Base-by-base conservation (phyloP, 2,329 filamentous ascomycete genomes). In the Fusarium sp. region DNA sequence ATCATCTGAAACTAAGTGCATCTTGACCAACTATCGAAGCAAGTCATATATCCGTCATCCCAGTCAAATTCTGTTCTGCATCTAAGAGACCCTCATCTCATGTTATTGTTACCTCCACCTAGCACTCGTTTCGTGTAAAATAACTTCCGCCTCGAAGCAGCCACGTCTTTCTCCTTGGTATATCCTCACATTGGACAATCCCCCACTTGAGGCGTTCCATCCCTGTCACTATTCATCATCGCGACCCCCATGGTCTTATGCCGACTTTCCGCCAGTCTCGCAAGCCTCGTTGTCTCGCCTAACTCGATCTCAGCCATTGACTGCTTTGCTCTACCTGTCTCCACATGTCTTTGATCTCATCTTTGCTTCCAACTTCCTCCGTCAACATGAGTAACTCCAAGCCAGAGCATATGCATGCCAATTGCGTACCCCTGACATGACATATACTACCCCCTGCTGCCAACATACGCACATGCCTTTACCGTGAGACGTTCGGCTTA, bases 171-270 rank as follows among this genome's bases (percentile, higher is more conserved):
- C 28, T 21, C 18, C 11, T 23, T 64, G 59, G 50, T 64, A 57
- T 43, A 38, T 31, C 11, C 29, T 58, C 28, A 43, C 59, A 64
- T 43, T 64, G 61, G 61, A 46, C 33, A 21, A 46, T 23, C 50
- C 39, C 56, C 53, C 42, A 59, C 42, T 42, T 42, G 31, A 68
- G 56, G 65, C 57, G 46, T 38, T 28, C 23, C 21, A 46, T 56
- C 66, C 54, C 54, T 66, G 66, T 37, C 54, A 48, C 44, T 43
- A 43, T 57, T 57, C 50, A 58, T 63, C 37, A 57, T 57, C 57
- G 16, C n/a, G 47, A 38, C 39, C 41, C 33, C 43, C 33, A 42
- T n/a, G 11, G 44, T 12, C 21, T 38, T 20, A 52, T 60, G 41
- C 53, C 57, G 29, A 49, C 33, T n/a, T 67, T 48, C 58, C 57